Base-by-base conservation (phyloP, 257 asterid genomes). In the Solanum etuberosum region DNA sequence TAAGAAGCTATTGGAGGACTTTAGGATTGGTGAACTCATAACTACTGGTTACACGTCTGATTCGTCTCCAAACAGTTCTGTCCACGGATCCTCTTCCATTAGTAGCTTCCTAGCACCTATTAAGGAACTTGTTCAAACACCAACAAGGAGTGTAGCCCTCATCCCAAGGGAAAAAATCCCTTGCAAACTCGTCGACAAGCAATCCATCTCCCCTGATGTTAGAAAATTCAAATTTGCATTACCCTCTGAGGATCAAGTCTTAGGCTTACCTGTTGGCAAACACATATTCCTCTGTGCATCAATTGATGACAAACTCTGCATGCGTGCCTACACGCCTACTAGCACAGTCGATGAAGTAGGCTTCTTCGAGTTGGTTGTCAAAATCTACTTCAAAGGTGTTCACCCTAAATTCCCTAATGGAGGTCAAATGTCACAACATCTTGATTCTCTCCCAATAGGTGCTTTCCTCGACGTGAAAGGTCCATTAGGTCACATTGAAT, bases 271-370 rank as follows among this genome's bases (percentile, higher is more conserved):
- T 0, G 95, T 95, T 2, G 99, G 99, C 0, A 97, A 97, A 32
- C 99, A 97, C 92, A 89, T 97, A 4, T 94, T 95, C 86, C 83
- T 97, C 5, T 97, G 96, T 76, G 98, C 98, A 40, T 83, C 88
- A 11, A 32, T 94, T 2, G 92, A 93, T 43, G 96, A 90, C 1
- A 97, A 97, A 92, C 93, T 94, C 10, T 97, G 99, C 87, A 94
- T 97, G 98, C 91, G 99, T 12, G 99, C 99, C 3, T 97, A 97
- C 91, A 97, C 99, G 3, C 99, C 99, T 4, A 89, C 98, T 1
- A 94, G 96, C 61, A 89, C 92, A 32, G 93, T 93, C 14, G 96
- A 94, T 46, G 73, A 89, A 9, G 89, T 94, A 29, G 99, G 99
- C 1, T 92, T 90, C 68, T 95, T 97, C 38, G 99, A 97, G 83